Base-by-base conservation (phyloP, 1,284 basidiomycete genomes). In the Heterobasidion irregulare region DNA sequence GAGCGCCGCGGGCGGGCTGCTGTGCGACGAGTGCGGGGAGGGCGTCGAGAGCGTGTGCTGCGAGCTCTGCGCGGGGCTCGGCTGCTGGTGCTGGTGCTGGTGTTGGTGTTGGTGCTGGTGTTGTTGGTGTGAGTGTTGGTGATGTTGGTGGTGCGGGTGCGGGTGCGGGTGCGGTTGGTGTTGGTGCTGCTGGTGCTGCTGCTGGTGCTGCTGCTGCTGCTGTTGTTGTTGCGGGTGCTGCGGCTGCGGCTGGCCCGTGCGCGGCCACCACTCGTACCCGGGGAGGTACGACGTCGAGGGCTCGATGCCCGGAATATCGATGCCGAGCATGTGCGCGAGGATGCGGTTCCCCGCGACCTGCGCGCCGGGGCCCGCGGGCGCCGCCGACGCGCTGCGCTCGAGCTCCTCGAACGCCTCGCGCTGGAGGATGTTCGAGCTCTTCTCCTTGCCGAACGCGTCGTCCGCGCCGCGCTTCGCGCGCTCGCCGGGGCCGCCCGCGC, bases 251-350 rank as follows among this genome's bases (percentile, higher is more conserved):
- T 59, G 53, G 54, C 56, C 57, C 16, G 61, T 63, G 51, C 78
- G 77, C 15, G 83, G 82, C 84, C 84, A 89, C 84, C 83, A 87
- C 63, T 86, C 84, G 63, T 83, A 87, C 16, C 81, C 84, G n/a
- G 85, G 79, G 66, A 78, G 78, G 65, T 79, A 83, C 16, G 82
- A 81, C 13, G 81, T 78, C 26, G 83, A 82, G 7, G 81, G 73
- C 56, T 84, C 79, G 41, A 82, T 68, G 26, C 80, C 78, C 35
- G 83, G 78, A 53, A 82, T 72, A 61, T 82, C 78, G 36, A 84
- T 66, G 6, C 84, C 85, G 33, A 89, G 69, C 76, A 86, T 83
- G 57, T 86, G 81, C n/a, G 83, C 80, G 76, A 87, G 81, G 57
- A 84, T 75, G 47, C 81, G 77, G 59, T 77, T 78, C 49, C 82